A percentile compares a stretch with the other conserved stretches of the same genome.
Evolutionary conservation across 306 rosid species (phyloP).

Genomic region (Casuarina equisetifolia): DNA sequence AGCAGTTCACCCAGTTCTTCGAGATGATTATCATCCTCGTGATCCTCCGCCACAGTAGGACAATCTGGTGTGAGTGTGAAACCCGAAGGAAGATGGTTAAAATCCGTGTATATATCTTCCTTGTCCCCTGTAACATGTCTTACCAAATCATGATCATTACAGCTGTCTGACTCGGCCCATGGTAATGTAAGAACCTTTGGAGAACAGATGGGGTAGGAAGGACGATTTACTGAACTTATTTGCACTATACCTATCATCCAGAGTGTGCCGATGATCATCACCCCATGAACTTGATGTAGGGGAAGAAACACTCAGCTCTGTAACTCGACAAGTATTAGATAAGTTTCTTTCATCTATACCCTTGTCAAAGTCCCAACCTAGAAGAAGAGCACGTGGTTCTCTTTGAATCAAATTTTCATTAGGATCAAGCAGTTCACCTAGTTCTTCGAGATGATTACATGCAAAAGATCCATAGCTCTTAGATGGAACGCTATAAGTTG

Average conservation of each 20-base stretch:
- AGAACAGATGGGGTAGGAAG: constrained; percentile 27
- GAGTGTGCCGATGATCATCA: constrained; percentile 28
- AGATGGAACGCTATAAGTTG: constrained; percentile 29
- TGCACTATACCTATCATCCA: constrained; percentile 27
- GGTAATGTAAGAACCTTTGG: constrained; percentile 29
- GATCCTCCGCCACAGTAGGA: constrained; percentile 31
- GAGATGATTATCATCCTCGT: constrained; percentile 32
- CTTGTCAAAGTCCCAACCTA: constrained; percentile 43
- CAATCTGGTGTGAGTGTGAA: constrained; percentile 35
- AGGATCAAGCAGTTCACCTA: constrained; percentile 24
- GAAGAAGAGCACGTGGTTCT: constrained; percentile 42
- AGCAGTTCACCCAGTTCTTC: constrained; percentile 33
- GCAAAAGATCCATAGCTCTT: constrained; percentile 32
- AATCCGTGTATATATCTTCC: constrained; percentile 31
- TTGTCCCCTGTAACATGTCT: constrained; percentile 34
- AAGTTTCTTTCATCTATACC: constrained; percentile 24
- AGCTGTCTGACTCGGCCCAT: constrained; percentile 34
- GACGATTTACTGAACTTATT: constrained; percentile 37
- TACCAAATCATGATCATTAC: constrained; percentile 36
- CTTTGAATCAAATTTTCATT: constrained; percentile 26
- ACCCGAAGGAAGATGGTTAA: constrained; percentile 36
- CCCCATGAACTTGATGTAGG: constrained; percentile 29
- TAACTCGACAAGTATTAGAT: constrained; percentile 25
- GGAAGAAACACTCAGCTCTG: constrained; percentile 26
- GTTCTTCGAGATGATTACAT: constrained; percentile 34